Evolutionary conservation across 2,329 filamentous ascomycete genomes (phyloP), one percentile per base, ranked within the genome.

Genomic region (Ceratocystis huliohia): DNA sequence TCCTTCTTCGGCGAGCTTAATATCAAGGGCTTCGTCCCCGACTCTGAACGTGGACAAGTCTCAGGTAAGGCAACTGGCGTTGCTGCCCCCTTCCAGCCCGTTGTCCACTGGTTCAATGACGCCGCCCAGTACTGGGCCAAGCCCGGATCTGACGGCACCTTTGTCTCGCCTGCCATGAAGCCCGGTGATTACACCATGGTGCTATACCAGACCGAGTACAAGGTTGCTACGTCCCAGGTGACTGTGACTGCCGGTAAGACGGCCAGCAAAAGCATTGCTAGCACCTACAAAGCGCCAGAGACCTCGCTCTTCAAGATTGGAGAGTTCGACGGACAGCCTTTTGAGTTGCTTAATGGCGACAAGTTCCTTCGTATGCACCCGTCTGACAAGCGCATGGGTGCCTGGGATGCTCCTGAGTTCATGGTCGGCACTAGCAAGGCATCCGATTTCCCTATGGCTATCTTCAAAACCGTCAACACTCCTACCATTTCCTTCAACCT

Each of bases 301-400:
- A 81, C 75, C 0, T 81, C 81, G 0, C 76, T 88, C 65, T 88
- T 82, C 77, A 81, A 82, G 70, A 86, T 88, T 62, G 86, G 86
- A 30, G 79, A 84, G 25, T 86, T 82, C 76, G 86, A 88, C 70
- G 85, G 85, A 61, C 79, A 83, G 73, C 83, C 83, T 22, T 81
- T 77, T 5, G 84, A 84, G 17, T 86, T 88, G 77, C 80, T 80
- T 69, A 88, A 89, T 72, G 85, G 85, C 15, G 84, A 81, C 65
- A 86, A 86, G 71, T 82, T 86, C 72, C 78, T 84, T 15, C 80
- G 84, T 64, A 88, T 88, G 85, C 86, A 88, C 72, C 86, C 85
- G 2, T 83, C 82, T 3, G 86, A 88, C 74, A 75, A 74, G 48
- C 81, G 85, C 71, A 88, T 88, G 85, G 74, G 77, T 30, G 77